Base-by-base conservation (phyloP, 306 rosid species). In the Casuarina cunninghamiana region DNA sequence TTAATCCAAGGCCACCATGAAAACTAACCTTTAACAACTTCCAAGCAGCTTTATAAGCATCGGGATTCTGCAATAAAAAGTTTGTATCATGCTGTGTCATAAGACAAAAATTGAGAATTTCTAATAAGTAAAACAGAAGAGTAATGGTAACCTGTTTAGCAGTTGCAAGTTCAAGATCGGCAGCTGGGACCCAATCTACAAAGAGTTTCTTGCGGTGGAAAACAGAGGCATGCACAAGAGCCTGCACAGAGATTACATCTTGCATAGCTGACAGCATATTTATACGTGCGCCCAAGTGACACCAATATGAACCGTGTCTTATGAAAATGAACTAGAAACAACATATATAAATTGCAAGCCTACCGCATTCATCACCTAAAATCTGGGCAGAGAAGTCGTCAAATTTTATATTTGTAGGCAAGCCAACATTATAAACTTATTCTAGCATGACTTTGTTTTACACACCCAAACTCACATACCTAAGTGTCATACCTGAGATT, bases 101-200 rank as follows among this genome's bases (percentile, higher is more conserved):
- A 71, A 79, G 42, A 12, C 63, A 72, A 45, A 45, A 78, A 60
- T 41, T 51, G 71, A 62, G 3, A n/a, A 39, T 12, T 15, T 0
- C 8, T 42, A 66, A n/a, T 41, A 42, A 3, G 13, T 15, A 7
- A 50, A 4, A 41, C 10, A 37, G 3, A 84, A 73, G 58, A 62
- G 80, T 35, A 72, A 43, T 67, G 50, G 67, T 78, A 67, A 93
- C 97, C 91, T 93, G 84, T 37, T 72, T 32, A 43, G 69, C 63
- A 50, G 90, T 82, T 48, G 15, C 82, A 68, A 86, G 93, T 89
- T 90, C 97, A 73, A 93, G 97, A 74, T 93, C 92, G 32, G 84
- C 90, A 48, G 97, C 96, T 46, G 96, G 87, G 67, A 93, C 96
- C 96, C 97, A 93, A 72, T 90, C 93, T 71, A 93, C 90, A 48